Base-by-base conservation (phyloP, 208 protist species). In the Trypanosoma mega region DNA sequence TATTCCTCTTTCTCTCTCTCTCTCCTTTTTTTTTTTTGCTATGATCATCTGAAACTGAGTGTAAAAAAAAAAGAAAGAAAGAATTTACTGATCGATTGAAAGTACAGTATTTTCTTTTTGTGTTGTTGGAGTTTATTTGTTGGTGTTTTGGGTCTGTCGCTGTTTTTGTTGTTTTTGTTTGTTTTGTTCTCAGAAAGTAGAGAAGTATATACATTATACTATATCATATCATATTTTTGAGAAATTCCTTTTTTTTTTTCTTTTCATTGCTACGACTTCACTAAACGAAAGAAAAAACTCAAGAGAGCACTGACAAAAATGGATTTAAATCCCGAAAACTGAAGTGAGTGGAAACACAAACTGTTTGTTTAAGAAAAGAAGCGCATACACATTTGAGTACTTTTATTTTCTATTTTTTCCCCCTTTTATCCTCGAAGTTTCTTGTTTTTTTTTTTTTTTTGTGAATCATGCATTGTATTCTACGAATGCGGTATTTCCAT, bases 121-220 rank as follows among this genome's bases (percentile, higher is more conserved):
- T n/a, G n/a, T n/a, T n/a, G n/a, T n/a, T n/a, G 24, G 5, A 9
- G 9, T 11, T 45, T 59, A 49, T 9, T 24, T 49, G 53, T 8
- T 11, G 11, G 7, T 0, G n/a, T 9, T 49, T 20, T 51, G 8
- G n/a, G 21, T 52, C 12, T 49, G 48, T 7, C 21, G 4, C 21
- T 16, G 11, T 52, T 62, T 52, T 62, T 62, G 12, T 62, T 20
- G 4, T 37, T 30, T 50, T 50, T 37, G 7, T 53, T n/a, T 50
- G 39, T 16, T 53, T 21, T 23, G 9, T 39, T 37, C 21, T 12
- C 7, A 46, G 9, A 21, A 23, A 23, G 26, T 6, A 18, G 23
- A 14, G 14, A 27, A 59, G 18, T 59, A 14, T 30, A 24, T 59
- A 34, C 31, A 12, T n/a, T 50, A 11, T 41, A 1, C 41, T 24